These are phyloP conservation scores for Uncinocarpus reesii DNA, from an alignment of 2,329 filamentous ascomycete species.

Conservation along the genomic window DNA sequence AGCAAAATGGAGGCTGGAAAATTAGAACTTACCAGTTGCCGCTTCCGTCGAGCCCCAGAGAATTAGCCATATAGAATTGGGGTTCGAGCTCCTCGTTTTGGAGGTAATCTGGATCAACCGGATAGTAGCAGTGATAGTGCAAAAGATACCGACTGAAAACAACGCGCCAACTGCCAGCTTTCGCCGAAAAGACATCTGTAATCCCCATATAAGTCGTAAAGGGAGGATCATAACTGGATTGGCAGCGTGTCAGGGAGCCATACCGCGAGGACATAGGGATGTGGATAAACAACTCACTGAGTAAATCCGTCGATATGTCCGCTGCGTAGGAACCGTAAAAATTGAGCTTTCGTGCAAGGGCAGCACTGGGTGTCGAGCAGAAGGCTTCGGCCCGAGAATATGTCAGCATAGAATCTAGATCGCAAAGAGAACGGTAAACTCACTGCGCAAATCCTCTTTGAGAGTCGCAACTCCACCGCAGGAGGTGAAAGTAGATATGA, in stretches of 20 bases:
- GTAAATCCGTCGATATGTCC: conserved; percentile 29
- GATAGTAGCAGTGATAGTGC: conserved; percentile 22
- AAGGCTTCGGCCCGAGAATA: neutral
- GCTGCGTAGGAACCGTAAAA: conserved; percentile 30
- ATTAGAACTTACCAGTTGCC: conserved; percentile 27
- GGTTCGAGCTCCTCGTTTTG: conserved; percentile 22
- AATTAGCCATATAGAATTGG: conserved; percentile 23
- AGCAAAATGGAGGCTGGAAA: no score
- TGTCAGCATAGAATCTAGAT: neutral
- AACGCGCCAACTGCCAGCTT: conserved; percentile 27
- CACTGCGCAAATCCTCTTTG: neutral
- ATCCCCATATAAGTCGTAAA: conserved; percentile 29
- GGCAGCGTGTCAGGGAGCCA: neutral
- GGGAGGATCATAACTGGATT: conserved; percentile 31
- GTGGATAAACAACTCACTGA: conserved; percentile 21
- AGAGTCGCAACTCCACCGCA: conserved; percentile 2
- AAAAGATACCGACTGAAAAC: conserved; percentile 23
- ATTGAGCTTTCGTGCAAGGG: conserved; percentile 16
- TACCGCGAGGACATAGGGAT: neutral
- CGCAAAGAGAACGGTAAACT: neutral
- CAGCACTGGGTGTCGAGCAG: conserved; percentile 2
- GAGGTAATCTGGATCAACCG: conserved; percentile 27
- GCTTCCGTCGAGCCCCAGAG: conserved; percentile 31
- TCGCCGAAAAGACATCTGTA: conserved; percentile 27
- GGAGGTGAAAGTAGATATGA: conserved; percentile 4